A percentile compares a stretch with the other conserved stretches of the same genome.
Evolutionary conservation across 2,329 filamentous ascomycete species (phyloP).

Genomic region (Botrytis porri): DNA sequence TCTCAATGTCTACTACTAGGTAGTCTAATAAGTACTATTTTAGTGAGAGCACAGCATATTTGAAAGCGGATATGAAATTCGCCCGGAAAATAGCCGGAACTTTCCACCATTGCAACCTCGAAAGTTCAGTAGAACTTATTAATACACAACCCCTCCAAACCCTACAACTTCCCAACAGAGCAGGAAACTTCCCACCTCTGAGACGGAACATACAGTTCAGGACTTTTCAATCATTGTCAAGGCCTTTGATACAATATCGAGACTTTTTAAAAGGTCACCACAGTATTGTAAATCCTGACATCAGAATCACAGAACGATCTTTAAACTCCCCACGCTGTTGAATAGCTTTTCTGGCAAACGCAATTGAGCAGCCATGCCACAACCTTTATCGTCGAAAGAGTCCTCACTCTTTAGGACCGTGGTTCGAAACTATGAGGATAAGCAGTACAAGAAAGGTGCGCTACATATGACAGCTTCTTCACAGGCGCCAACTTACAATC

Average conservation of each 20-base stretch:
- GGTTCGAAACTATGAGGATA: slow-evolving; percentile 94
- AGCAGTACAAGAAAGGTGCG: slow-evolving; percentile 88
- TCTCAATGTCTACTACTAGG: background rate
- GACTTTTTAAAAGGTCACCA: background rate
- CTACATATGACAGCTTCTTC: slow-evolving; percentile 19
- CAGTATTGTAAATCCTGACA: background rate
- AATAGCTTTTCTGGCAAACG: slow-evolving; percentile 6
- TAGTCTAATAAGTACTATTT: background rate
- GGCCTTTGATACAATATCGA: background rate
- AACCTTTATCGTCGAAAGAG: slow-evolving; percentile 81
- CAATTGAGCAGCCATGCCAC: slow-evolving; percentile 54
- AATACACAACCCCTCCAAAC: slow-evolving; percentile 19
- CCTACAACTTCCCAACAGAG: slow-evolving; percentile 4
- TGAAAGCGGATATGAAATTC: background rate
- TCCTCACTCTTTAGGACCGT: slow-evolving; percentile 90
- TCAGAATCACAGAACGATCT: slow-evolving; percentile 3
- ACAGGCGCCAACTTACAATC: slow-evolving; percentile 28
- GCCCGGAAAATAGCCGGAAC: slow-evolving; percentile 6
- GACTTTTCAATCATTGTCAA: background rate
- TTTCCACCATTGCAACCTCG: slow-evolving; percentile 14
- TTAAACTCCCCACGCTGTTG: slow-evolving; percentile 9
- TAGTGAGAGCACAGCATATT: background rate
- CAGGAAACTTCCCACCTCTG: slow-evolving; percentile 1
- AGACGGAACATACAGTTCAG: background rate
- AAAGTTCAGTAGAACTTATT: background rate